Percentiles rank a stretch among this genome's conserved stretches.
These are phyloP conservation scores for Solanum megistacrolobum DNA, from an alignment of 257 asterid genomes.

Conservation along the genomic window DNA sequence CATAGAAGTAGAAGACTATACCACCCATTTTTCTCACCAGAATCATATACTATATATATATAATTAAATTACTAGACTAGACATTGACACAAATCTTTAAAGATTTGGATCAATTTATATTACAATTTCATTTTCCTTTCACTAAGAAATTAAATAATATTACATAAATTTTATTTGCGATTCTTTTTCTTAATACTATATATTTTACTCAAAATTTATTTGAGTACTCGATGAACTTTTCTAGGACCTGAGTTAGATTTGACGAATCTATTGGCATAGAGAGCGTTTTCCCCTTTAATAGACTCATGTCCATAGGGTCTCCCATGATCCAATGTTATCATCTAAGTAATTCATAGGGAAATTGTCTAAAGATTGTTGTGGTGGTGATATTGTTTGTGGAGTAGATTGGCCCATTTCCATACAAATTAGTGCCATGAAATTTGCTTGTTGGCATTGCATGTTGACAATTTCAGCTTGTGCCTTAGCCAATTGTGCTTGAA, in stretches of 20 bases:
- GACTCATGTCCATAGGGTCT: constrained; percentile 37
- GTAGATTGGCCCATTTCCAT: constrained; percentile 38
- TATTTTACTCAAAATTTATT: background rate
- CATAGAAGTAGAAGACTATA: background rate
- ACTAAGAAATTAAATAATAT: background rate
- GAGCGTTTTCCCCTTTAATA: background rate
- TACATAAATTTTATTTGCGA: background rate
- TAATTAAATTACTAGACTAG: background rate
- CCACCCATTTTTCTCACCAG: background rate
- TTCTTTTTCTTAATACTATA: background rate
- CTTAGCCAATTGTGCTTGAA: constrained; percentile 60
- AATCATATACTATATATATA: constrained; percentile 2
- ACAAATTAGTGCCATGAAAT: constrained; percentile 59
- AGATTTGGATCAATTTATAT: background rate
- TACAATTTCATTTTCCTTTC: background rate
- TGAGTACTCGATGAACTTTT: background rate
- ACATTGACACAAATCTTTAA: background rate
- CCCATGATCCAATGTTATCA: constrained; percentile 35
- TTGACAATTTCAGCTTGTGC: constrained; percentile 58
- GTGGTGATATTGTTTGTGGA: constrained; percentile 6
- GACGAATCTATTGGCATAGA: background rate
- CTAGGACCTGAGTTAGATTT: background rate
- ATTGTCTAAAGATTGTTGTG: constrained; percentile 19
- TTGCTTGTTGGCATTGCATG: constrained; percentile 60
- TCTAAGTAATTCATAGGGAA: constrained; percentile 18